Evolutionary conservation across 352 stramenopile species (phyloP).

Genomic region (Globisporangium heterothallicum): DNA sequence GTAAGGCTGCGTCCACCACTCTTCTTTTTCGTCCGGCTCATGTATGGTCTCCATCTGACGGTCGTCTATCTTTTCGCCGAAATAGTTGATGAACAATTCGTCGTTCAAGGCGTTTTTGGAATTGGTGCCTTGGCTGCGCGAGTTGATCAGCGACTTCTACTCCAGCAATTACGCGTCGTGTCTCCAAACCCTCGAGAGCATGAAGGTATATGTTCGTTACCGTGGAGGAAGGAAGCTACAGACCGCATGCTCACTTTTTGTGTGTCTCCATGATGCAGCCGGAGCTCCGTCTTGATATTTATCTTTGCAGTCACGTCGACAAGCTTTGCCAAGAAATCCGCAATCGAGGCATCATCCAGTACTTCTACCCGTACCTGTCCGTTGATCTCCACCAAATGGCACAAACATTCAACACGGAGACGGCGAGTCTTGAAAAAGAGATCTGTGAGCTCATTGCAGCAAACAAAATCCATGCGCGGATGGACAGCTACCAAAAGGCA

Average conservation of each 20-base stretch:
- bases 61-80: not conserved
- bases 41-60: no score
- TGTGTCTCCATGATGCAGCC: constrained; percentile 37
- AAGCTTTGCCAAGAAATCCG: constrained; percentile 79
- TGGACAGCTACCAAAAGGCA: constrained; percentile 88
- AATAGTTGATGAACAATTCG: constrained; percentile 78
- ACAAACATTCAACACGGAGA: constrained; percentile 70
- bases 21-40: no score
- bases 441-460: constrained; percentile 71
- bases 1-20: constrained; percentile 22
- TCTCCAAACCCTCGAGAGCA: constrained; percentile 67
- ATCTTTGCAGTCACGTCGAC: constrained; percentile 69
- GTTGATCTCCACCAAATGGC: constrained; percentile 86
- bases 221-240: no score
- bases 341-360: constrained; percentile 83
- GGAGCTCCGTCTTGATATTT: constrained; percentile 76
- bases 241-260: not conserved
- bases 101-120: constrained; percentile 88
- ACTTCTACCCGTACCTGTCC: constrained; percentile 85
- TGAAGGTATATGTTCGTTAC: constrained; percentile 41
- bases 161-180: constrained; percentile 82
- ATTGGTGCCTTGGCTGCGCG: constrained; percentile 78
- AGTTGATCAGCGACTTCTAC: constrained; percentile 88
- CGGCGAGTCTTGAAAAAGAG: constrained; percentile 62
- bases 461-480: constrained; percentile 69